These are phyloP conservation scores for Tephrocybe sp. DNA, from an alignment of 768 basidiomycete species.

Conservation along the genomic window DNA sequence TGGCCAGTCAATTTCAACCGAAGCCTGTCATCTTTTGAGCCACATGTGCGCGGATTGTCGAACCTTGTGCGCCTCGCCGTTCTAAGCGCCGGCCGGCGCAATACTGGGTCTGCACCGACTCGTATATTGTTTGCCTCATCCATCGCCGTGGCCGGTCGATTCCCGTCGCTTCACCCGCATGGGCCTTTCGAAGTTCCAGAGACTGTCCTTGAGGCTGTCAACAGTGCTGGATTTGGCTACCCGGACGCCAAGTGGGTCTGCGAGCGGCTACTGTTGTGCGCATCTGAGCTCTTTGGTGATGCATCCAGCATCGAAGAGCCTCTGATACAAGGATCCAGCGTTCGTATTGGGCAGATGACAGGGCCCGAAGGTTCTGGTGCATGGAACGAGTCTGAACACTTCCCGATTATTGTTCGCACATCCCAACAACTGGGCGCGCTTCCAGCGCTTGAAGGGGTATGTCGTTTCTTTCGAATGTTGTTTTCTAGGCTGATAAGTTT, in stretches of 20 bases:
- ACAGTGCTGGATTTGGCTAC: slow-evolving; percentile 29
- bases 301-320: slow-evolving; percentile 12
- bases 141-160: slow-evolving; percentile 33
- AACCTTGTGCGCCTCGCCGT: slow-evolving; percentile 31
- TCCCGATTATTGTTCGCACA: slow-evolving; percentile 33
- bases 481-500: neutral
- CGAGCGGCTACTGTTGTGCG: slow-evolving; percentile 28
- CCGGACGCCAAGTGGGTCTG: slow-evolving; percentile 40
- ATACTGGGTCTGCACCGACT: slow-evolving; percentile 15
- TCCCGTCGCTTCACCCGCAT: slow-evolving; percentile 25
- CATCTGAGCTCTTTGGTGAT: slow-evolving; percentile 27
- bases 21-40: slow-evolving; percentile 41
- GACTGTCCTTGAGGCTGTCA: slow-evolving; percentile 24
- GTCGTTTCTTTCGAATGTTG: slow-evolving; percentile 2
- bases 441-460: slow-evolving; percentile 30
- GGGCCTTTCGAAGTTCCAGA: slow-evolving; percentile 33
- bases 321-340: slow-evolving; percentile 24
- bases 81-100: slow-evolving; percentile 19
- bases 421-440: slow-evolving; percentile 27
- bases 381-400: slow-evolving; percentile 38
- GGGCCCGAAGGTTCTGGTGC: slow-evolving; percentile 35
- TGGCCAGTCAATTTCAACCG: slow-evolving; percentile 48
- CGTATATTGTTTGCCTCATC: slow-evolving; percentile 38
- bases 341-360: slow-evolving; percentile 37
- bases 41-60: slow-evolving; percentile 33